Evolutionary conservation across 495 filamentous ascomycete species (phyloP), one percentile per base, ranked within the genome.

Genomic region (Gamarada debralockiae): DNA sequence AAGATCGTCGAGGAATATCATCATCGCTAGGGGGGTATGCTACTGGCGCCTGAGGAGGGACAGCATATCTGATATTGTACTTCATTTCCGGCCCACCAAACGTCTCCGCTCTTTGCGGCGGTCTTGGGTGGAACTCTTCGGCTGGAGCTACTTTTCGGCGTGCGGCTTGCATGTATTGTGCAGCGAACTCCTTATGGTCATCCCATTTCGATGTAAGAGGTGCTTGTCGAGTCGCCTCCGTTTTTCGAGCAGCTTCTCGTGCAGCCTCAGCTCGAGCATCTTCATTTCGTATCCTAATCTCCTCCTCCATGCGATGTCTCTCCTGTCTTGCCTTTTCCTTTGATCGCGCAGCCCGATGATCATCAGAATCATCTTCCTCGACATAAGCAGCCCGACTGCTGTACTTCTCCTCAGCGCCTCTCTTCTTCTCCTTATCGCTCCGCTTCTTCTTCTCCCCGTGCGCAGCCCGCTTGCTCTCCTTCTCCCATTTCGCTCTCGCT

Each of bases 361-460:
- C 65, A 36, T 65, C 63, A 10, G 69, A 68, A 9, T 68, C 68
- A 14, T 70, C 72, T 27, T 67, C 65, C 10, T 58, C 58, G 53
- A 67, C 67, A 4, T 65, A 21, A 3, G 27, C 37, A 6, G 42
- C 14, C 20, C 48, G 47, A 27, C 53, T 24, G 48, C 66, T 67
- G 2, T 64, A 64, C 55, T 81, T 83, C 31, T 73, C 73, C 13
- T 70, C 72, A 5, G 62, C 56, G 25, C 78, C 73, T 48, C 66
- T 72, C 52, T 65, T 73, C 46, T 73, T 70, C 50, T 80, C 77
- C 63, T 73, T 81, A 56, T 75, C 79, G 56, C 68, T 71, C 40
- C 56, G 65, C 70, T 72, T 80, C 59, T 59, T 59, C 57, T 58
- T 58, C 34, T 56, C 60, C 14, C 37, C 53, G 40, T 65, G 65